Evolutionary conservation across 2,329 filamentous ascomycete genomes (phyloP).

Genomic region (Pyrenophora tritici-repentis): DNA sequence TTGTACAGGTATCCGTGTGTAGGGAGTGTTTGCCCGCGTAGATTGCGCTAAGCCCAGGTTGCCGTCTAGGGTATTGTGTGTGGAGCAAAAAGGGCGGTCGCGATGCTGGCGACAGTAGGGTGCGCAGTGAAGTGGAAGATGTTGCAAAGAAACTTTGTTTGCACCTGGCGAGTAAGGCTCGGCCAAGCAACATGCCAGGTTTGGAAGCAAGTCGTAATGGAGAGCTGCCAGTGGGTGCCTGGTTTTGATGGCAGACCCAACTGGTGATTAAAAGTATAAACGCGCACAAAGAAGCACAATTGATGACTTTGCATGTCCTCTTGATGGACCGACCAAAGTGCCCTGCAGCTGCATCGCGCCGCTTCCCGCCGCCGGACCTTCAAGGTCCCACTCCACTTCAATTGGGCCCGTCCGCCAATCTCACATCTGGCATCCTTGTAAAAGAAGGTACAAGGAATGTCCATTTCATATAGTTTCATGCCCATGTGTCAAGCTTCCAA

Average conservation of each 20-base stretch:
- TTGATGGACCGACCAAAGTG: slow-evolving; percentile 7
- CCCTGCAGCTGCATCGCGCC: slow-evolving; percentile 27
- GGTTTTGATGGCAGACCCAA: slow-evolving; percentile 4
- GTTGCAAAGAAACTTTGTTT: slow-evolving; percentile 33
- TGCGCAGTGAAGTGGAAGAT: slow-evolving; percentile 7
- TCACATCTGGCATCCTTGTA: too few relatives aligned
- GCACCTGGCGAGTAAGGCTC: slow-evolving; percentile 35
- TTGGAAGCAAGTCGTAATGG: too few relatives aligned
- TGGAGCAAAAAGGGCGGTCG: slow-evolving; percentile 8
- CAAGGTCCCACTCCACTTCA: slow-evolving; percentile 5
- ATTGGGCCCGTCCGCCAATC: too few relatives aligned
- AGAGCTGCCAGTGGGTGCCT: too few relatives aligned
- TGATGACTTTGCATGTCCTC: slow-evolving; percentile 5
- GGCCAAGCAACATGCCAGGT: slow-evolving; percentile 38
- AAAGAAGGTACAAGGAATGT: too few relatives aligned
- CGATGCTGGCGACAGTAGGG: slow-evolving; percentile 10
- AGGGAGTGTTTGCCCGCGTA: slow-evolving; percentile 11
- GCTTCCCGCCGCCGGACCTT: slow-evolving; percentile 8
- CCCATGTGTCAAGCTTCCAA: background rate
- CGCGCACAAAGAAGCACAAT: slow-evolving; percentile 9
- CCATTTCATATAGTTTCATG: too few relatives aligned
- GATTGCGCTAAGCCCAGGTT: slow-evolving; percentile 8
- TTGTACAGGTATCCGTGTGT: slow-evolving; percentile 5
- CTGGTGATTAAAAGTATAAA: slow-evolving; percentile 7
- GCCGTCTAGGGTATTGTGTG: slow-evolving; percentile 2